These are phyloP conservation scores for Heimioporus sp. DNA, from an alignment of 768 basidiomycete genomes.

Conservation along the genomic window DNA sequence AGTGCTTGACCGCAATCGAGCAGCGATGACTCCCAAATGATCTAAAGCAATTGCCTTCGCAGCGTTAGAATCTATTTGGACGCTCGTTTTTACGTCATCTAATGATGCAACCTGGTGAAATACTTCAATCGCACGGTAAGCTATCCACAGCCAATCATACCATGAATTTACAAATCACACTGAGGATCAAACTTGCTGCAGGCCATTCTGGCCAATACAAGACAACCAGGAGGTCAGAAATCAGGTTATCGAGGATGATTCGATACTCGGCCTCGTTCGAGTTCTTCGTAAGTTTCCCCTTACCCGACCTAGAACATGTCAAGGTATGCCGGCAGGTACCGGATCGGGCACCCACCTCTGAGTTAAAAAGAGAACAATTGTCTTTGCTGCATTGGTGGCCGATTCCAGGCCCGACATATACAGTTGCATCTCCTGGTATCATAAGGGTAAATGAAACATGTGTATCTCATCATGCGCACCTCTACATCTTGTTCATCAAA, in stretches of 20 bases:
- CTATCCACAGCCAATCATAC: constrained; percentile 38
- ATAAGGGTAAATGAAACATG: constrained; percentile 1
- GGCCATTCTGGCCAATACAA: constrained; percentile 98
- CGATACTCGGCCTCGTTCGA: constrained; percentile 95
- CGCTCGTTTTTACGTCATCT: constrained; percentile 73
- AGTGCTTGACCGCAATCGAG: constrained; percentile 64
- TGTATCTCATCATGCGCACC: constrained; percentile 31
- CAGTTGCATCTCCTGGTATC: constrained; percentile 60
- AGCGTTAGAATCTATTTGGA: constrained; percentile 71
- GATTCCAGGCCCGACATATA: constrained; percentile 76
- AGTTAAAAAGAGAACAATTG: constrained; percentile 76
- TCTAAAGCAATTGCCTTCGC: constrained; percentile 89
- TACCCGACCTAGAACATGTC: constrained; percentile 60
- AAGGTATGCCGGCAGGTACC: background rate
- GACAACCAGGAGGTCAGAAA: constrained; percentile 84
- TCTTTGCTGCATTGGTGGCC: constrained; percentile 80
- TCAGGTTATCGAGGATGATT: constrained; percentile 86
- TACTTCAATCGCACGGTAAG: background rate
- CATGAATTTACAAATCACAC: constrained; percentile 83
- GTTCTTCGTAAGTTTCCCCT: constrained; percentile 84
- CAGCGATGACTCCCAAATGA: constrained; percentile 91
- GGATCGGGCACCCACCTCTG: constrained; percentile 43
- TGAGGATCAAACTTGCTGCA: constrained; percentile 78
- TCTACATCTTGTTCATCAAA: constrained; percentile 69
- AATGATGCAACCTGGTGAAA: constrained; percentile 67